phyloP scores from a whole-genome alignment of 441 rosid genomes.

The Breynia disticha region DNA sequence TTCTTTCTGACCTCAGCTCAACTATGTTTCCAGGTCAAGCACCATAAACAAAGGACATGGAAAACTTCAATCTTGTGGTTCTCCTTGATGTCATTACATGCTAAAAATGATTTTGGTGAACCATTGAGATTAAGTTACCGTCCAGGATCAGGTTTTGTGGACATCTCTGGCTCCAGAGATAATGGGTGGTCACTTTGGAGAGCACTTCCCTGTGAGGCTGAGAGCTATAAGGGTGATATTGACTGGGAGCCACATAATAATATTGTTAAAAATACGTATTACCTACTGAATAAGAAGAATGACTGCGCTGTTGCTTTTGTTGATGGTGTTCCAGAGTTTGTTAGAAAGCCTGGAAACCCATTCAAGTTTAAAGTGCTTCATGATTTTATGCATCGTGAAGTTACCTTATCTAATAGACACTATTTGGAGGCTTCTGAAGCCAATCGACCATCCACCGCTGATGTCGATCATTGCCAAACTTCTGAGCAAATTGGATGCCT shows the following conservation, averaged over 20 bases:
- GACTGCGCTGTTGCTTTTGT: conserved; percentile 70
- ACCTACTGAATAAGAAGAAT: conserved; percentile 81
- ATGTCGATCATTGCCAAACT: conserved; percentile 26
- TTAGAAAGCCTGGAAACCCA: conserved; percentile 85
- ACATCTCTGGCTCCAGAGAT: conserved; percentile 51
- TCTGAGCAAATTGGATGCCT: conserved; percentile 34
- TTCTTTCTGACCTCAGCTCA: conserved; percentile 10
- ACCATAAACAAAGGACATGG: conserved; percentile 59
- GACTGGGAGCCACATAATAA: conserved; percentile 62
- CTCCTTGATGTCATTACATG: conserved; percentile 76
- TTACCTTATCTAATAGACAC: conserved; percentile 18
- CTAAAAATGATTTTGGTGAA: conserved; percentile 60
- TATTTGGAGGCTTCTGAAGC: conserved; percentile 23
- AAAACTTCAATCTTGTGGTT: conserved; percentile 72
- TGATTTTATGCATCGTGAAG: conserved; percentile 25
- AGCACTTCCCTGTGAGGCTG: conserved; percentile 40
- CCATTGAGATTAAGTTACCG: conserved; percentile 56
- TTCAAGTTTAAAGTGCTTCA: conserved; percentile 78
- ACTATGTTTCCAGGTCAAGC: conserved; percentile 53
- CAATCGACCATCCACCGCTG: conserved; percentile 19
- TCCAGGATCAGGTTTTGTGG: conserved; percentile 69
- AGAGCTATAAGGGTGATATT: conserved; percentile 43
- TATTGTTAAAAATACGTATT: conserved; percentile 51
- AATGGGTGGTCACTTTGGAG: conserved; percentile 62
- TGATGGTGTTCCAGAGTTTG: conserved; percentile 79